A percentile compares a stretch with the other conserved stretches of the same genome.
These are phyloP conservation scores for Termitomyces sp. DNA, from an alignment of 768 basidiomycete species.

Conservation along the genomic window DNA sequence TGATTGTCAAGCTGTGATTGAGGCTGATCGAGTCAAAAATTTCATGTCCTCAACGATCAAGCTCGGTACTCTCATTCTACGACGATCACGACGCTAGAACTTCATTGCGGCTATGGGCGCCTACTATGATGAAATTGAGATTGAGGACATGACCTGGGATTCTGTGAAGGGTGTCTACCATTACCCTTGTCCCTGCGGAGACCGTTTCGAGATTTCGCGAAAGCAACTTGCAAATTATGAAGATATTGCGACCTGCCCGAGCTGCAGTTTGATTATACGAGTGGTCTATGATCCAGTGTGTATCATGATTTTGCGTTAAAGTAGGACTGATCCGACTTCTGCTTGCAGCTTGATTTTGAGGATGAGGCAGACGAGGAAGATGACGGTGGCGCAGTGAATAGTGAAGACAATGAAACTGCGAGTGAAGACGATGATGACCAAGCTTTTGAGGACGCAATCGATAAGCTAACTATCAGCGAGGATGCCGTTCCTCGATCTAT, in stretches of 20 bases:
- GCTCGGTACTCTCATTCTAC: not conserved
- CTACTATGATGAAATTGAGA: conserved; percentile 96
- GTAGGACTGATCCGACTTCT: conserved; percentile 6
- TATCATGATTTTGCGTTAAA: conserved; percentile 15
- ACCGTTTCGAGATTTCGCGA: conserved; percentile 93
- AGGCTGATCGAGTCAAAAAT: conserved; percentile 14
- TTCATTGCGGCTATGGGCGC: conserved; percentile 53
- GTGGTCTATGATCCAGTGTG: conserved; percentile 93
- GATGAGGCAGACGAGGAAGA: conserved; percentile 63
- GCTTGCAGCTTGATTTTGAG: conserved; percentile 71
- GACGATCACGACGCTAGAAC: conserved; percentile 3
- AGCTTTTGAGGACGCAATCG: conserved; percentile 61
- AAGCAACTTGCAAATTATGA: conserved; percentile 83
- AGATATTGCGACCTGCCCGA: conserved; percentile 94
- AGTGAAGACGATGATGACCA: conserved; percentile 39
- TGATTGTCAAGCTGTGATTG: conserved; percentile 1
- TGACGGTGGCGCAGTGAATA: conserved; percentile 35
- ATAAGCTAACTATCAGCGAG: conserved; percentile 49
- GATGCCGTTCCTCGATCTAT: conserved; percentile 13
- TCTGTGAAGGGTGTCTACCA: conserved; percentile 78
- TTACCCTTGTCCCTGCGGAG: conserved; percentile 97
- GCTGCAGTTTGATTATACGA: conserved; percentile 89
- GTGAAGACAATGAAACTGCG: conserved; percentile 35
- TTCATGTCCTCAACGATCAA: conserved; percentile 13
- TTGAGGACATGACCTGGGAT: conserved; percentile 96